Conservation (phyloP, 352 stramenopile genomes). For the Phytophthora pseudosyringae region DNA sequence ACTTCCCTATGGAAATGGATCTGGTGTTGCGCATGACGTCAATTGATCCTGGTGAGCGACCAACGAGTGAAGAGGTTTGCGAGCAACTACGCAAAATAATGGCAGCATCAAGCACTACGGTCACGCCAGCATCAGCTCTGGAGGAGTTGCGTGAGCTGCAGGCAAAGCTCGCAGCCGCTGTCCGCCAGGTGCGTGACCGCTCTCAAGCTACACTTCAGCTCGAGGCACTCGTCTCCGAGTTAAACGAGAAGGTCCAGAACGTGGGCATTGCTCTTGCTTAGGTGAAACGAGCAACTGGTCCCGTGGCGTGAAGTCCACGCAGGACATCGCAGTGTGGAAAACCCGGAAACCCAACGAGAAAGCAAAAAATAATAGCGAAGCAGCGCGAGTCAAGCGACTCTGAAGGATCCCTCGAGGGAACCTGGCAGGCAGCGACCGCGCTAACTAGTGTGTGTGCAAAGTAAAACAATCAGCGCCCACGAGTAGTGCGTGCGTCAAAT, state of each 20-base stretch:
- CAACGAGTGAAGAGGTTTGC: constrained; percentile 61
- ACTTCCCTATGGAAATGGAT: constrained; percentile 74
- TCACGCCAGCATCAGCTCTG: constrained; percentile 54
- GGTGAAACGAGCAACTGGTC: constrained; percentile 14
- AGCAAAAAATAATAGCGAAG: constrained; percentile 31
- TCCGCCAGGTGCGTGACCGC: constrained; percentile 64
- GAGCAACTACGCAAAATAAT: constrained; percentile 60
- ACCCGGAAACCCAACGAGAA: constrained; percentile 29
- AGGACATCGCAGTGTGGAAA: constrained; percentile 10
- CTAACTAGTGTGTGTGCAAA: constrained; percentile 38
- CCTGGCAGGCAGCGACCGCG: constrained; percentile 15
- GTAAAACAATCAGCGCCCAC: constrained; percentile 37
- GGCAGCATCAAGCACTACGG: constrained; percentile 33
- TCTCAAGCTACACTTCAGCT: constrained; percentile 66
- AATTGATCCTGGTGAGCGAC: constrained; percentile 70
- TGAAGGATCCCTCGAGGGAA: constrained; percentile 5
- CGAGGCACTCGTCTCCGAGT: constrained; percentile 64
- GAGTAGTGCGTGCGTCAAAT: constrained; percentile 37
- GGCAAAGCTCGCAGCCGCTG: constrained; percentile 53
- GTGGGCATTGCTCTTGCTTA: constrained; percentile 64
- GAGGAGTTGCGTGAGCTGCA: constrained; percentile 76
- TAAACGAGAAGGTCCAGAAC: constrained; percentile 77
- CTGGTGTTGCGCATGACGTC: constrained; percentile 82
- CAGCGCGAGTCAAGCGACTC: constrained; percentile 19
- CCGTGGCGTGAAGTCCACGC: not conserved